Conservation (phyloP, 1,284 basidiomycete genomes). For the Malassezia equina region DNA sequence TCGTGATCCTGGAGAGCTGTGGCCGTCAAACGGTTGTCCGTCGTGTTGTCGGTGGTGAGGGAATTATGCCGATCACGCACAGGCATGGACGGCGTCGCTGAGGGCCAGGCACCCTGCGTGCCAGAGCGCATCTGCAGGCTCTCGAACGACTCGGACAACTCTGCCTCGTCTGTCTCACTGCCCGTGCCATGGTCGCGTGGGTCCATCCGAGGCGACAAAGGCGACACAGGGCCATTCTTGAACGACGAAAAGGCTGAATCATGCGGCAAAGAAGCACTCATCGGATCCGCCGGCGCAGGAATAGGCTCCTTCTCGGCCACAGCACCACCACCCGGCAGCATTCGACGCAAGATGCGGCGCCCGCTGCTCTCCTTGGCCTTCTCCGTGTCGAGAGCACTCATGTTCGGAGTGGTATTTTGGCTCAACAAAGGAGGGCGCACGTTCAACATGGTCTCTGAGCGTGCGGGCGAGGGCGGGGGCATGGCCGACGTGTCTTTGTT, state of each 20-base stretch:
- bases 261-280: background rate
- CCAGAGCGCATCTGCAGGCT: conserved; percentile 26
- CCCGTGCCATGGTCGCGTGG: conserved; percentile 19
- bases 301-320: conserved; percentile 20
- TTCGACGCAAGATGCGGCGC: conserved; percentile 39
- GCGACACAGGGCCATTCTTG: conserved; percentile 24
- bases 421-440: background rate
- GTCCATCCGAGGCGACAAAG: conserved; percentile 21
- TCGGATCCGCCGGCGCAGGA: conserved; percentile 14
- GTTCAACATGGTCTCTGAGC: background rate
- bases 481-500: background rate
- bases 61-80: conserved; percentile 4
- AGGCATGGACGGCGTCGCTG: conserved; percentile 21
- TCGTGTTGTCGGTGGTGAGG: conserved; percentile 2
- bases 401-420: background rate
- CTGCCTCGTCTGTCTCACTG: conserved; percentile 25
- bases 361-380: conserved; percentile 34
- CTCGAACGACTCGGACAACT: conserved; percentile 23
- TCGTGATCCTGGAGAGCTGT: conserved; percentile 43
- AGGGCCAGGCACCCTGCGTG: conserved; percentile 3
- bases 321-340: conserved; percentile 29
- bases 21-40: conserved; percentile 31
- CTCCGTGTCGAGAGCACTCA: conserved; percentile 5
- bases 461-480: background rate
- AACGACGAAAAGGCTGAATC: conserved; percentile 2